Conservation (phyloP, 164 flowering plant species). For the Taxillus chinensis region DNA sequence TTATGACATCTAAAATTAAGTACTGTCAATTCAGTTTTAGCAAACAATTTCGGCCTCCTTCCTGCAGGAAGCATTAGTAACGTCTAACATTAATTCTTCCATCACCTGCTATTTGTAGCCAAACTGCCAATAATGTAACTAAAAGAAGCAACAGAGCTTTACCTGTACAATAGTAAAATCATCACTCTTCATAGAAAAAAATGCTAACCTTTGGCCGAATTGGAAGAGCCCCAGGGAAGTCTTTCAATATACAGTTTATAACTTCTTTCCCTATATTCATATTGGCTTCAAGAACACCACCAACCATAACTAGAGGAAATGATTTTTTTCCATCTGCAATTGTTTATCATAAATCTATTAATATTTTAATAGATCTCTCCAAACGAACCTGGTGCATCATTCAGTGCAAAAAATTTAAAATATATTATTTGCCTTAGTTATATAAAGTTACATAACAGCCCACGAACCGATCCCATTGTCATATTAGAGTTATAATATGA, state of each 20-base stretch:
- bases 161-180: too few relatives aligned
- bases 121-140: too few relatives aligned
- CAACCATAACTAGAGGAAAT: conserved; percentile 94
- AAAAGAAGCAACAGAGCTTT: too few relatives aligned
- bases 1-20: too few relatives aligned
- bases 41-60: too few relatives aligned
- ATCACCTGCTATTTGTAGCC: too few relatives aligned
- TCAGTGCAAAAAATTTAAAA: background rate
- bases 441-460: too few relatives aligned
- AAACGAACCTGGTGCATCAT: background rate
- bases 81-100: too few relatives aligned
- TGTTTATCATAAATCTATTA: background rate
- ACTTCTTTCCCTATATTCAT: conserved; percentile 92
- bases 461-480: too few relatives aligned
- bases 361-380: background rate
- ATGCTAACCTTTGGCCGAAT: conserved; percentile 83
- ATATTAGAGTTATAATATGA: too few relatives aligned
- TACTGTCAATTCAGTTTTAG: too few relatives aligned
- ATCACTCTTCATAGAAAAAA: background rate
- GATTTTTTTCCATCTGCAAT: conserved; percentile 64
- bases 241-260: conserved; percentile 37
- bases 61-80: too few relatives aligned
- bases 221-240: conserved; percentile 56
- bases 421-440: background rate
- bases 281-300: conserved; percentile 91